Evolutionary conservation across 2,329 filamentous ascomycete species (phyloP).

Genomic region (Onygenales sp.): DNA sequence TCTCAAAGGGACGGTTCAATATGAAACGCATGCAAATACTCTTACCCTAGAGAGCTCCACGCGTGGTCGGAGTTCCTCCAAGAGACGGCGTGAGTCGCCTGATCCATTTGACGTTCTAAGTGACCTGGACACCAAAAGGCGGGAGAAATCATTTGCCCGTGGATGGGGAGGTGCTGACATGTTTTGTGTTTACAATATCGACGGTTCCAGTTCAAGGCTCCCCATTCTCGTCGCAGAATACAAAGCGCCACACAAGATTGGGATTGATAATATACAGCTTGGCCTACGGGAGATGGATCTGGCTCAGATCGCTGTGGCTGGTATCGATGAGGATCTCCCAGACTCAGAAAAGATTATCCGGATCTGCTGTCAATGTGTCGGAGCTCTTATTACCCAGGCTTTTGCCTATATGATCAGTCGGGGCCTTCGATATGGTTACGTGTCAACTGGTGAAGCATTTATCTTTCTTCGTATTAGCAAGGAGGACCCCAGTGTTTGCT

Average conservation of each 20-base stretch:
- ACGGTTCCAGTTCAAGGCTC: not conserved
- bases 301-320: slow-evolving; percentile 22
- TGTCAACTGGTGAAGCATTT: slow-evolving; percentile 35
- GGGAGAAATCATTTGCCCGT: slow-evolving; percentile 10
- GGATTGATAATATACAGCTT: slow-evolving; percentile 22
- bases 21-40: slow-evolving; percentile 6
- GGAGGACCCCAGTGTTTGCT: slow-evolving; percentile 16
- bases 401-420: slow-evolving; percentile 42
- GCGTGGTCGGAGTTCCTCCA: not conserved
- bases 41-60: not conserved
- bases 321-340: slow-evolving; percentile 13
- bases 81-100: not conserved
- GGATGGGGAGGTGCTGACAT: slow-evolving; percentile 14
- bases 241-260: not conserved
- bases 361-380: slow-evolving; percentile 27
- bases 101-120: not conserved
- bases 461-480: slow-evolving; percentile 31
- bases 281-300: slow-evolving; percentile 35
- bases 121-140: not conserved
- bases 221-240: not conserved
- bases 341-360: slow-evolving; percentile 24
- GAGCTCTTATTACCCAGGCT: slow-evolving; percentile 36
- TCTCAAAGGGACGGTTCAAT: not conserved
- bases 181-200: slow-evolving; percentile 24
- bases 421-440: slow-evolving; percentile 34